Percentiles rank a stretch among this genome's conserved stretches.
These are phyloP conservation scores for Hibiscus tridactylites DNA, from an alignment of 345 rosid species.

Conservation along the genomic window DNA sequence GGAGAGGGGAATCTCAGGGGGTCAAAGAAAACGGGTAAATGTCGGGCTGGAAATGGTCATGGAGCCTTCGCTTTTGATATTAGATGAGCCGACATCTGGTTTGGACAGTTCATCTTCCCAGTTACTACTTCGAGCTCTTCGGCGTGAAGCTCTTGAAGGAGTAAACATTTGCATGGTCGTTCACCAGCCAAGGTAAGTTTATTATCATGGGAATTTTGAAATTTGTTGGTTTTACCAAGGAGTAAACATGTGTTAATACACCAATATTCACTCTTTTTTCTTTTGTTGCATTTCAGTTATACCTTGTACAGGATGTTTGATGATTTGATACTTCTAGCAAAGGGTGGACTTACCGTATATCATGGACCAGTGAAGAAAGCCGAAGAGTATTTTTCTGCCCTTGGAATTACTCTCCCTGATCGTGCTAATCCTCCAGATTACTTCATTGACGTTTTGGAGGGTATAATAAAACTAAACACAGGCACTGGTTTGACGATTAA, in stretches of 20 bases:
- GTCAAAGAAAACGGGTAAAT: conserved; percentile 95
- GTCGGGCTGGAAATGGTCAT: conserved; percentile 99
- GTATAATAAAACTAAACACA: conserved; percentile 56
- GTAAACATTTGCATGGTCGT: conserved; percentile 94
- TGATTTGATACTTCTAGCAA: conserved; percentile 92
- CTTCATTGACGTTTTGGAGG: conserved; percentile 91
- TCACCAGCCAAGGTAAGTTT: conserved; percentile 84
- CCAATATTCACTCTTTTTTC: not conserved
- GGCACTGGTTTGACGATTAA: conserved; percentile 56
- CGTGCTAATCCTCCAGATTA: conserved; percentile 96
- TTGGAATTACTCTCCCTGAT: conserved; percentile 88
- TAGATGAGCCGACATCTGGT: conserved; percentile 98
- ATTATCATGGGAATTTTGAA: not conserved
- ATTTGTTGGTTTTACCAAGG: not conserved
- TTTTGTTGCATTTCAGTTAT: conserved; percentile 45
- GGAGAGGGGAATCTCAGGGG: conserved; percentile 97
- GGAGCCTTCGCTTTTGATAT: conserved; percentile 97
- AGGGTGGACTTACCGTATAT: conserved; percentile 86
- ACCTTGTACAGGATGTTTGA: conserved; percentile 89
- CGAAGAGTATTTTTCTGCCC: conserved; percentile 74
- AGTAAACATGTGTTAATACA: not conserved
- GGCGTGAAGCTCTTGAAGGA: conserved; percentile 99
- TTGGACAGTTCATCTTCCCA: conserved; percentile 97
- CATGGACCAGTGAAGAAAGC: conserved; percentile 94
- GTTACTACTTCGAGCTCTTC: conserved; percentile 84